A percentile compares a stretch with the other conserved stretches of the same genome.
These are phyloP conservation scores for Neurospora cerealis DNA, from an alignment of 495 filamentous ascomycete genomes.

Conservation along the genomic window DNA sequence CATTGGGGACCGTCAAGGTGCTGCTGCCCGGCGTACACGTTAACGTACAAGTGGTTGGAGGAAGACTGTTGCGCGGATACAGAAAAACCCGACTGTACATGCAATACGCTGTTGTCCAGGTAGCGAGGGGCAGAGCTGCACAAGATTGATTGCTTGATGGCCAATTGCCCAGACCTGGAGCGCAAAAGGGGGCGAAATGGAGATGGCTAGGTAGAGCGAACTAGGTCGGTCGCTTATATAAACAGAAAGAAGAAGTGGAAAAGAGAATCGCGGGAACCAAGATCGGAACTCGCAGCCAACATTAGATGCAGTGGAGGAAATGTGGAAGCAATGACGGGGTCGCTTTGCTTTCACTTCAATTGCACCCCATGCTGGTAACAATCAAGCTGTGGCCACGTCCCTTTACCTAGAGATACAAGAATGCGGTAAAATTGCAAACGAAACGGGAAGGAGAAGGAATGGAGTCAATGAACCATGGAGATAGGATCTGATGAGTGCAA, in stretches of 20 bases:
- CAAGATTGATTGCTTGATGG: not conserved
- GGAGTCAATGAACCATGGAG: not conserved
- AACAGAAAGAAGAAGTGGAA: not conserved
- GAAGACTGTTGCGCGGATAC: not conserved
- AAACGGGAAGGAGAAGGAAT: not conserved
- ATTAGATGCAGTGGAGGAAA: not conserved
- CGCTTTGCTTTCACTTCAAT: not conserved
- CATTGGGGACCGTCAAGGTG: not conserved
- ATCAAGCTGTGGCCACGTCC: not conserved
- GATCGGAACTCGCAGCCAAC: not conserved
- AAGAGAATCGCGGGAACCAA: not conserved
- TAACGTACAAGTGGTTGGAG: not conserved
- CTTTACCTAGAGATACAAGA: not conserved
- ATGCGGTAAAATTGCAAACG: not conserved
- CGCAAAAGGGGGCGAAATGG: not conserved
- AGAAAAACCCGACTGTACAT: not conserved
- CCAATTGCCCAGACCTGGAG: not conserved
- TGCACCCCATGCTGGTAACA: not conserved
- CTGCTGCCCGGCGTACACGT: not conserved
- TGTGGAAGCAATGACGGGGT: not conserved
- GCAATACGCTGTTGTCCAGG: not conserved
- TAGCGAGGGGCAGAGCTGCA: not conserved
- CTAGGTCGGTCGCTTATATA: not conserved
- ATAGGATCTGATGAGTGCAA: not conserved
- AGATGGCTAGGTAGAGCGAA: not conserved